Conservation (phyloP, 768 basidiomycete genomes). For the Lanmaoa rubissima region DNA sequence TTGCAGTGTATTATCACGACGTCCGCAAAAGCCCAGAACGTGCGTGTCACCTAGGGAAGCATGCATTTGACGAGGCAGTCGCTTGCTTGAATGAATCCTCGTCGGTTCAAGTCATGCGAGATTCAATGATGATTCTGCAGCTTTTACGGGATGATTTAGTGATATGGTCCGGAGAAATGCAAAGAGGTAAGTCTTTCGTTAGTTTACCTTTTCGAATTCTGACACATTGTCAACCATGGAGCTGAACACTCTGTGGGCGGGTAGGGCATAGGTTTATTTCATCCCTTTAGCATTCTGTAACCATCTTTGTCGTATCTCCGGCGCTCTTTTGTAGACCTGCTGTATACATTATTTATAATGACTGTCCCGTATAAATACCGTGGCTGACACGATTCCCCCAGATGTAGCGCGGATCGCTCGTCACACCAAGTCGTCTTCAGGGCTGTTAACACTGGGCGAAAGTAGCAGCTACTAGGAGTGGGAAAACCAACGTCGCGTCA, state of each 20-base stretch:
- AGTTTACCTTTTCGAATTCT: constrained; percentile 6
- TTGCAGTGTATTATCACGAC: constrained; percentile 92
- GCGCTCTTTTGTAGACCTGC: neutral
- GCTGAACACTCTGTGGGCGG: constrained; percentile 21
- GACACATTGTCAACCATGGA: constrained; percentile 16
- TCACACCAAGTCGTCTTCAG: neutral
- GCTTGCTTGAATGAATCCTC: constrained; percentile 51
- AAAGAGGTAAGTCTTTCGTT: constrained; percentile 33
- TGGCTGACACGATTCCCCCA: neutral
- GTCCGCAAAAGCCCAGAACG: constrained; percentile 82
- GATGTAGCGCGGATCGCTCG: neutral
- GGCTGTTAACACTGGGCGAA: constrained; percentile 56
- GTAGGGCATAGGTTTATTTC: constrained; percentile 6
- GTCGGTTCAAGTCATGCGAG: constrained; percentile 48
- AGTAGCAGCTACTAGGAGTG: constrained; percentile 91
- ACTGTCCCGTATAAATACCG: neutral
- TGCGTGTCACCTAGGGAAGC: constrained; percentile 87
- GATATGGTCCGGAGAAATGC: constrained; percentile 81
- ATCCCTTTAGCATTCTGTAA: neutral
- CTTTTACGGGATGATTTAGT: constrained; percentile 82
- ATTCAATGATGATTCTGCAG: constrained; percentile 83
- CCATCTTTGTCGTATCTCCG: neutral
- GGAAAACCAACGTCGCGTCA: constrained; percentile 97
- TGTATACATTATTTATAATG: constrained; percentile 15
- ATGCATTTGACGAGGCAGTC: constrained; percentile 90